A percentile compares a stretch with the other conserved stretches of the same genome.
phyloP scores from a whole-genome alignment of 169 alveolate species.

The Eimeria tenella region DNA sequence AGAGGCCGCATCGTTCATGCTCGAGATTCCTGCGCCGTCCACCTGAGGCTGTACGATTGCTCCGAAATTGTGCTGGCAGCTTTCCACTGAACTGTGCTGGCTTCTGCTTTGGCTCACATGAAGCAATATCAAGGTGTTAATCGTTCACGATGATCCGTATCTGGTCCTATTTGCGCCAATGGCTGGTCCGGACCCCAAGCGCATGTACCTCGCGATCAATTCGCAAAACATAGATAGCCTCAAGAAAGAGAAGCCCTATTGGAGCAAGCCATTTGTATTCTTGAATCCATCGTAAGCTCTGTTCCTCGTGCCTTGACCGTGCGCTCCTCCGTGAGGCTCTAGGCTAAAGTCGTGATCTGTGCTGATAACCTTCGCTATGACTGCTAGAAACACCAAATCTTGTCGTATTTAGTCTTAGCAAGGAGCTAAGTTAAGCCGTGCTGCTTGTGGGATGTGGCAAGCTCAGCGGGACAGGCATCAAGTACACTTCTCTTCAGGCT shows the following conservation, averaged over 20 bases:
- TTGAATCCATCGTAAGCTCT: slow-evolving; percentile 69
- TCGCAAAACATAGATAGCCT: slow-evolving; percentile 76
- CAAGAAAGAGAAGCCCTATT: slow-evolving; percentile 74
- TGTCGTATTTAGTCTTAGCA: background rate
- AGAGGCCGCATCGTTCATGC: too few species aligned
- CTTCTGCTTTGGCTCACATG: slow-evolving; percentile 49
- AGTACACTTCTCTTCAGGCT: slow-evolving; percentile 78
- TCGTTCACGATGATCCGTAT: slow-evolving; percentile 36
- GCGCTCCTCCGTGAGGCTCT: background rate
- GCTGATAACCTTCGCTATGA: background rate
- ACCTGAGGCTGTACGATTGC: background rate
- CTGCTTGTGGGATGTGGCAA: slow-evolving; percentile 40
- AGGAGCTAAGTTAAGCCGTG: background rate
- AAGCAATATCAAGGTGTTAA: background rate
- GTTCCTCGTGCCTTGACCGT: background rate
- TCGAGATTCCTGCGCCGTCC: background rate
- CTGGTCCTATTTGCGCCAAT: slow-evolving; percentile 42
- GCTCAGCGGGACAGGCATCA: slow-evolving; percentile 78
- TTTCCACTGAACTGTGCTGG: background rate
- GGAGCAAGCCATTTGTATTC: slow-evolving; percentile 77
- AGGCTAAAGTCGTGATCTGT: background rate
- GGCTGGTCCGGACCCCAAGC: slow-evolving; percentile 82
- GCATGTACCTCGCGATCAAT: slow-evolving; percentile 78
- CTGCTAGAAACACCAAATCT: background rate
- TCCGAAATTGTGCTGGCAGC: background rate